A percentile compares a stretch with the other conserved stretches of the same genome.
Evolutionary conservation across 2,329 filamentous ascomycete genomes (phyloP).

Genomic region (Trichoderma endophyticum): DNA sequence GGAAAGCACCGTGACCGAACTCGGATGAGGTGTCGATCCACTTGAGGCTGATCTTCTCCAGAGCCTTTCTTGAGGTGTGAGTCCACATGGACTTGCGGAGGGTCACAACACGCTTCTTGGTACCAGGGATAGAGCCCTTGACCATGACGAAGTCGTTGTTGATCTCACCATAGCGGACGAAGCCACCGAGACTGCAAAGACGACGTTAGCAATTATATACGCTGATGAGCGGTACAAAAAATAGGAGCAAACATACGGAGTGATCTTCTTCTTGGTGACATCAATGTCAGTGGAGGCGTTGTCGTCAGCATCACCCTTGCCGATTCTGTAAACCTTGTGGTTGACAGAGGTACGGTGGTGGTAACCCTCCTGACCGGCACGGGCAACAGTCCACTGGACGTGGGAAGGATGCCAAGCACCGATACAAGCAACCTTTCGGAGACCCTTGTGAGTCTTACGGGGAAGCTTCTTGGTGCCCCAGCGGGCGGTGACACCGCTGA

Average conservation of each 20-base stretch:
- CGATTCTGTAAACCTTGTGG: conserved; percentile 99
- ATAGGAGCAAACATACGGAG: conserved; percentile 72
- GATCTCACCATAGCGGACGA: conserved; percentile 98
- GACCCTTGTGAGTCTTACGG: conserved; percentile 99
- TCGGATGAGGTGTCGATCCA: conserved; percentile 99
- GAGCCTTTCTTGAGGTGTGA: conserved; percentile 90
- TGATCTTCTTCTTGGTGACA: conserved; percentile 99
- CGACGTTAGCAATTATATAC: conserved; percentile 32
- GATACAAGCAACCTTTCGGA: conserved; percentile 99
- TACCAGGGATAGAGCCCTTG: conserved; percentile 96
- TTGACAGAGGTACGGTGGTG: conserved; percentile 99
- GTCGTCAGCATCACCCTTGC: conserved; percentile 84
- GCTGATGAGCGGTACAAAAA: too few relatives aligned
- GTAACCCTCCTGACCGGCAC: conserved; percentile 99
- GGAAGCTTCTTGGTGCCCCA: conserved; percentile 99
- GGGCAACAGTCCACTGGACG: conserved; percentile 99
- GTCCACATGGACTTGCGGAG: conserved; percentile 98
- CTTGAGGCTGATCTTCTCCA: conserved; percentile 99
- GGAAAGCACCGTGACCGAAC: conserved; percentile 99
- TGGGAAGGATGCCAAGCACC: conserved; percentile 99
- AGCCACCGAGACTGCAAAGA: conserved; percentile 79
- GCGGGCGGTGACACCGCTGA: conserved; percentile 92
- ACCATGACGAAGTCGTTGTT: conserved; percentile 99
- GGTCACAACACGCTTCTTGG: conserved; percentile 99
- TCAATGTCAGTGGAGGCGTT: conserved; percentile 95